These are phyloP conservation scores for Diaporthe ilicicola DNA, from an alignment of 2,329 filamentous ascomycete genomes.

Conservation along the genomic window DNA sequence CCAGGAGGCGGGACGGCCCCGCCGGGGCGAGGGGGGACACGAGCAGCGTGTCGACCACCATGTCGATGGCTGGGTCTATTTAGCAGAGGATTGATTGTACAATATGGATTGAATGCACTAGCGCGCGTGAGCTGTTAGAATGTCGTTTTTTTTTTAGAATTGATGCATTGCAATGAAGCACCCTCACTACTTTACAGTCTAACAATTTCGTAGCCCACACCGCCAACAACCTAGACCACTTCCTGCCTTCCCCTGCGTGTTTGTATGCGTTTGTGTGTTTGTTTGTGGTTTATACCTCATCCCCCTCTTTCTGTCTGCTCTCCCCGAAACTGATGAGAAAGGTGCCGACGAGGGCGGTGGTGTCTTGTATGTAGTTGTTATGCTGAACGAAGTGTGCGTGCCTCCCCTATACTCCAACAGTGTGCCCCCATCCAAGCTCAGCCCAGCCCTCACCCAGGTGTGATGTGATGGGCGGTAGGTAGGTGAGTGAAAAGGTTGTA, in stretches of 20 bases:
- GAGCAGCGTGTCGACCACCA: conserved; percentile 26
- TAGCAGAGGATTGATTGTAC: background rate
- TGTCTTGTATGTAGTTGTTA: conserved; percentile 24
- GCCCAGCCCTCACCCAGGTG: background rate
- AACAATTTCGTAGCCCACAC: conserved; percentile 13
- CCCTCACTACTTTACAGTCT: conserved; percentile 23
- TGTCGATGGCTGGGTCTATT: conserved; percentile 27
- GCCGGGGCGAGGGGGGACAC: conserved; percentile 11
- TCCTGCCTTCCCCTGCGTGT: background rate
- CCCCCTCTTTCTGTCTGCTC: background rate
- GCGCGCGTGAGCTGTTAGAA: background rate
- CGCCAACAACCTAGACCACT: background rate
- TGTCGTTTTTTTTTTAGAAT: conserved; percentile 14
- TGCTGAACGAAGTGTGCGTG: conserved; percentile 13
- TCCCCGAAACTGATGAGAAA: conserved; percentile 2
- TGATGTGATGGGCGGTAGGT: background rate
- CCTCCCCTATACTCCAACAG: conserved; percentile 20
- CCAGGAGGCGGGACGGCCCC: conserved; percentile 45
- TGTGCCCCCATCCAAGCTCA: conserved; percentile 10
- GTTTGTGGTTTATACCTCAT: background rate
- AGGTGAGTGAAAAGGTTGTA: background rate
- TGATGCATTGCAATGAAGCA: conserved; percentile 25
- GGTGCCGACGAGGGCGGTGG: conserved; percentile 16
- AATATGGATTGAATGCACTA: background rate
- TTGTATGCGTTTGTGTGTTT: background rate